Evolutionary conservation across 768 basidiomycete species (phyloP).

Genomic region (Russula compacta): DNA sequence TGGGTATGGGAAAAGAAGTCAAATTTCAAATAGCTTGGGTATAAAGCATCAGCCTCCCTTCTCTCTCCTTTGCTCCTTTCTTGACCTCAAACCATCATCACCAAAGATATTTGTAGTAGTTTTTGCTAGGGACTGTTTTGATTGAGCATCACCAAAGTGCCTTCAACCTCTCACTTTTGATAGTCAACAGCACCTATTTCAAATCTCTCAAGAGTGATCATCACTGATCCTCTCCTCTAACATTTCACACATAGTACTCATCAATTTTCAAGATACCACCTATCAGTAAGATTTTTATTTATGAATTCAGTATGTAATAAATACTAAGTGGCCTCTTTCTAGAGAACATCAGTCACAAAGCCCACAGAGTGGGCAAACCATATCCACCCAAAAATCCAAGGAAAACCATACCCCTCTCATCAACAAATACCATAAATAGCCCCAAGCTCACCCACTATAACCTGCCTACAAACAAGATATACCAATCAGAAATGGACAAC

Average conservation of each 20-base stretch:
- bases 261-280: slow-evolving; percentile 1
- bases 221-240: not conserved
- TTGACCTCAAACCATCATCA: slow-evolving; percentile 1
- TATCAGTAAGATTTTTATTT: not conserved
- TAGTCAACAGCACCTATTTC: not conserved
- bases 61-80: not conserved
- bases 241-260: too few species aligned
- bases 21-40: slow-evolving; percentile 2
- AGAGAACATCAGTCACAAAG: too few species aligned
- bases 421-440: not conserved
- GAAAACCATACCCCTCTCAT: not conserved
- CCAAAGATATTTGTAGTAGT: not conserved
- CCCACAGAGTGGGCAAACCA: too few species aligned
- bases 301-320: not conserved
- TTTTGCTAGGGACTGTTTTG: not conserved
- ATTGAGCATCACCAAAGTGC: not conserved
- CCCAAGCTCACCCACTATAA: not conserved
- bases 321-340: not conserved
- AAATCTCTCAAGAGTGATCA: too few species aligned
- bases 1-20: not conserved
- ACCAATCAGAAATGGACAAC: not conserved
- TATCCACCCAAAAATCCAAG: not conserved
- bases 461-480: not conserved
- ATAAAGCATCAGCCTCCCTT: not conserved
- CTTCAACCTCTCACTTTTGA: not conserved